Evolutionary conservation across 768 basidiomycete species (phyloP).

Genomic region (Mycena amicta): DNA sequence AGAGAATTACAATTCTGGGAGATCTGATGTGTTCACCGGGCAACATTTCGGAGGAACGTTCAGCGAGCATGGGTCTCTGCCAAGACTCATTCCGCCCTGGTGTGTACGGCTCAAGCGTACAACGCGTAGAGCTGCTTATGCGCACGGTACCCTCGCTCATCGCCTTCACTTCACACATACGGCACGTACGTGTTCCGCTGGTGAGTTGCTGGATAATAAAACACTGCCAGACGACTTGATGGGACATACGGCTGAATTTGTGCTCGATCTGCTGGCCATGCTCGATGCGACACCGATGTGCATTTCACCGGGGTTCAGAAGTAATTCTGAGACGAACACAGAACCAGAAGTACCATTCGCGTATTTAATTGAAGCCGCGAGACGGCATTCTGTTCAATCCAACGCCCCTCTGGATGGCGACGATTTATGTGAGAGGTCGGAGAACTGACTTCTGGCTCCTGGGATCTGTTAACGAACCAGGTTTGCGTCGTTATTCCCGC

Average conservation of each 20-base stretch:
- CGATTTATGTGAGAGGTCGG: neutral
- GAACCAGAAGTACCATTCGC: neutral
- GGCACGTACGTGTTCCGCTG: neutral
- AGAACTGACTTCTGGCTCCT: neutral
- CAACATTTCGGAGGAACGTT: neutral
- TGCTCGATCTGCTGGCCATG: neutral
- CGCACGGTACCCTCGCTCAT: neutral
- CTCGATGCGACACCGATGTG: neutral
- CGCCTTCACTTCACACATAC: neutral
- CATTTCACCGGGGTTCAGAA: neutral
- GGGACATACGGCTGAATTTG: neutral
- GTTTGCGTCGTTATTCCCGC: neutral
- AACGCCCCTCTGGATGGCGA: neutral
- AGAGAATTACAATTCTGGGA: no score
- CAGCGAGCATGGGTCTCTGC: neutral
- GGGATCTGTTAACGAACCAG: neutral
- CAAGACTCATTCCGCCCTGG: neutral
- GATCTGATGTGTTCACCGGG: neutral
- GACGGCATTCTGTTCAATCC: neutral
- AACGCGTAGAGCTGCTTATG: neutral
- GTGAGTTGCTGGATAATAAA: neutral
- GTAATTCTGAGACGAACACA: neutral
- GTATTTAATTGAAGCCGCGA: neutral
- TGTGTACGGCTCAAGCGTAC: neutral
- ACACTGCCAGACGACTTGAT: neutral